A percentile compares a stretch with the other conserved stretches of the same genome.
phyloP scores from a whole-genome alignment of 768 basidiomycete genomes.

The Rhodotorula paludigena region DNA sequence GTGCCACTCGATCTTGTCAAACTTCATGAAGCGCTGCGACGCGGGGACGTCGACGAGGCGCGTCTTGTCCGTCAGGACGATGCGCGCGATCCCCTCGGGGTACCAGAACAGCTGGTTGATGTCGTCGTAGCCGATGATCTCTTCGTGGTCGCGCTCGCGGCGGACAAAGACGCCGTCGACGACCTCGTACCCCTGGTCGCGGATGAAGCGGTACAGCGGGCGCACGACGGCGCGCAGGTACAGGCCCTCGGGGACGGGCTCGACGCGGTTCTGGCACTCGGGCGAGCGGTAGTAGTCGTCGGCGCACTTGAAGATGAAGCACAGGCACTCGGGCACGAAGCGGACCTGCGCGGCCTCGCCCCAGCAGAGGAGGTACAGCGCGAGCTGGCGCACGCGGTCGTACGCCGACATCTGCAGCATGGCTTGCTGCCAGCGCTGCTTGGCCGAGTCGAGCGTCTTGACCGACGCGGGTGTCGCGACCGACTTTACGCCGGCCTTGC shows the following conservation, averaged over 20 bases:
- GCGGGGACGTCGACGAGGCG: conserved; percentile 86
- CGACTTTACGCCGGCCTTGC: conserved; percentile 44
- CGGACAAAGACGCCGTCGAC: conserved; percentile 90
- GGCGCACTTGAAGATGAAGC: conserved; percentile 99
- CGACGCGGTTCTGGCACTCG: conserved; percentile 89
- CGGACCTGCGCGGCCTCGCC: conserved; percentile 97
- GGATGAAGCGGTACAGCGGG: conserved; percentile 90
- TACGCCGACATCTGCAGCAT: conserved; percentile 99
- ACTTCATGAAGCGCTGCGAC: conserved; percentile 90
- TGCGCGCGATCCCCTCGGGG: conserved; percentile 92
- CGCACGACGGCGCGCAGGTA: conserved; percentile 86
- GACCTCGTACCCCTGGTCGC: conserved; percentile 96
- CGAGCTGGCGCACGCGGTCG: conserved; percentile 91
- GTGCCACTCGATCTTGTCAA: conserved; percentile 94
- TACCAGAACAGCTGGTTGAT: conserved; percentile 99
- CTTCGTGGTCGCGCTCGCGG: conserved; percentile 84
- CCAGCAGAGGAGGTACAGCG: conserved; percentile 92
- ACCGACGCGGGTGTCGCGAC: conserved; percentile 53
- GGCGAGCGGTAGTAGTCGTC: conserved; percentile 98
- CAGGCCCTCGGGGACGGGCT: conserved; percentile 90
- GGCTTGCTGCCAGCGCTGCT: conserved; percentile 90
- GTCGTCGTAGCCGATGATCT: conserved; percentile 97
- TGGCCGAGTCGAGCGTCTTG: conserved; percentile 79
- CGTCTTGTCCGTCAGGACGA: conserved; percentile 83
- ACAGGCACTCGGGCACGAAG: conserved; percentile 91